phyloP scores from a whole-genome alignment of 2,329 filamentous ascomycete genomes.

The Periconia sp. region DNA sequence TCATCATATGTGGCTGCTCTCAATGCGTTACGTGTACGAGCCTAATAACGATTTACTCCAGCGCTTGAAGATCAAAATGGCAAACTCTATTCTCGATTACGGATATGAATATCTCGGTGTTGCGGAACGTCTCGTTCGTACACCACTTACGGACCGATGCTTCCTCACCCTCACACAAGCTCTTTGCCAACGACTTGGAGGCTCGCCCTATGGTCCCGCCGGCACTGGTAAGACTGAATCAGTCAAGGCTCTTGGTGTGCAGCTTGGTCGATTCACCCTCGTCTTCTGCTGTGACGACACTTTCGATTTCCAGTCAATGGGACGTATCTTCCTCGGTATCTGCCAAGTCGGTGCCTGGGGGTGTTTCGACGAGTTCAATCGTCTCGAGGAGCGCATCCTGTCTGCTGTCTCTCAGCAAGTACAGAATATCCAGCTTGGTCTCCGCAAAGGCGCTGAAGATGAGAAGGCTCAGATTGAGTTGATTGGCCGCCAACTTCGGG shows the following conservation, averaged over 20 bases:
- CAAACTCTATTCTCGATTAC: slow-evolving; percentile 92
- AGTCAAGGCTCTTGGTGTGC: slow-evolving; percentile 95
- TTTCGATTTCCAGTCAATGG: slow-evolving; percentile 99
- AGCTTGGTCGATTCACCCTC: slow-evolving; percentile 95
- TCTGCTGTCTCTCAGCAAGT: slow-evolving; percentile 99
- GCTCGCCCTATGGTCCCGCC: slow-evolving; percentile 95
- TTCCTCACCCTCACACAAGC: slow-evolving; percentile 98
- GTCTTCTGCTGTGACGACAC: slow-evolving; percentile 99
- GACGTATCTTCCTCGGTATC: slow-evolving; percentile 97
- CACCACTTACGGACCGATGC: slow-evolving; percentile 95
- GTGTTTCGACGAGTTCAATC: slow-evolving; percentile 99
- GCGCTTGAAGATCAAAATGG: slow-evolving; percentile 91
- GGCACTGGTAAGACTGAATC: slow-evolving; percentile 99
- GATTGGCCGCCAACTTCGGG: slow-evolving; percentile 85
- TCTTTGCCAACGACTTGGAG: slow-evolving; percentile 90
- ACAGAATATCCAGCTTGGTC: slow-evolving; percentile 96
- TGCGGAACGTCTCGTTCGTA: slow-evolving; percentile 92
- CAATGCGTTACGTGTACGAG: slow-evolving; percentile 95
- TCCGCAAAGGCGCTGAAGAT: slow-evolving; percentile 83
- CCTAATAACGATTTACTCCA: slow-evolving; percentile 80
- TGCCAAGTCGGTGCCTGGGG: slow-evolving; percentile 99
- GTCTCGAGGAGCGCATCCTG: slow-evolving; percentile 94
- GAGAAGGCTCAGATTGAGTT: slow-evolving; percentile 90
- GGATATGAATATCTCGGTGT: slow-evolving; percentile 98
- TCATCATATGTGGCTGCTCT: slow-evolving; percentile 91